Percentiles rank a stretch among this genome's conserved stretches.
Evolutionary conservation across 768 basidiomycete genomes (phyloP).

Genomic region (Amanita rubescens): DNA sequence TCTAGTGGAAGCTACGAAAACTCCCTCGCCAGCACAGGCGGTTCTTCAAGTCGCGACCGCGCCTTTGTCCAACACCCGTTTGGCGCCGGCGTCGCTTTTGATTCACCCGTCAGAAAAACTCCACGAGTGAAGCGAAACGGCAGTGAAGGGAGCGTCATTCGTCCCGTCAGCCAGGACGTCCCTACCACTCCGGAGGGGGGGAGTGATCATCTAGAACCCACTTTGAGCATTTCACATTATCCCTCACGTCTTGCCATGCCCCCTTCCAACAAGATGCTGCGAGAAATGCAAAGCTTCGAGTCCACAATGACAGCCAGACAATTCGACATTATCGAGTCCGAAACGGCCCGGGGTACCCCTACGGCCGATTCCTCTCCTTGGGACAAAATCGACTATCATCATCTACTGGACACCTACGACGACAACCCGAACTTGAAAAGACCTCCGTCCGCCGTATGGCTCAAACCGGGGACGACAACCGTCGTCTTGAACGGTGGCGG

Average conservation of each 20-base stretch:
- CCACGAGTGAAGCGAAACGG: slow-evolving; percentile 19
- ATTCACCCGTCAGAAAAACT: slow-evolving; percentile 42
- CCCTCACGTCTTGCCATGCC: slow-evolving; percentile 30
- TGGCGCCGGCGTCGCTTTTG: slow-evolving; percentile 55
- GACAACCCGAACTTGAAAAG: slow-evolving; percentile 14
- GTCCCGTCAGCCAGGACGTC: background rate
- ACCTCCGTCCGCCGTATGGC: slow-evolving; percentile 22
- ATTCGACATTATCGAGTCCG: slow-evolving; percentile 19
- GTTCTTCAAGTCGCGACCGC: background rate
- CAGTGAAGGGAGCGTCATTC: background rate
- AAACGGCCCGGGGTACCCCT: slow-evolving; percentile 13
- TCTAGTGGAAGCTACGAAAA: background rate
- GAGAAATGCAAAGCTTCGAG: slow-evolving; percentile 85
- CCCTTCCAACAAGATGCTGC: slow-evolving; percentile 29
- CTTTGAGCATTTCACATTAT: no score
- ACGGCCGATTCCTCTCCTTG: slow-evolving; percentile 8
- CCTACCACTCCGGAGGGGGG: no score
- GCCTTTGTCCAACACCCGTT: slow-evolving; percentile 48
- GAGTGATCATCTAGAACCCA: no score
- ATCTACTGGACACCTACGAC: background rate
- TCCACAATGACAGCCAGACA: slow-evolving; percentile 73
- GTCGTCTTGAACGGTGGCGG: no score
- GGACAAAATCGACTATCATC: slow-evolving; percentile 4
- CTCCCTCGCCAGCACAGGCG: background rate
- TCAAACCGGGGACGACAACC: no score